Evolutionary conservation across 1,284 basidiomycete genomes (phyloP), one percentile per base, ranked within the genome.

Genomic region (Exsudoporus floridanus): DNA sequence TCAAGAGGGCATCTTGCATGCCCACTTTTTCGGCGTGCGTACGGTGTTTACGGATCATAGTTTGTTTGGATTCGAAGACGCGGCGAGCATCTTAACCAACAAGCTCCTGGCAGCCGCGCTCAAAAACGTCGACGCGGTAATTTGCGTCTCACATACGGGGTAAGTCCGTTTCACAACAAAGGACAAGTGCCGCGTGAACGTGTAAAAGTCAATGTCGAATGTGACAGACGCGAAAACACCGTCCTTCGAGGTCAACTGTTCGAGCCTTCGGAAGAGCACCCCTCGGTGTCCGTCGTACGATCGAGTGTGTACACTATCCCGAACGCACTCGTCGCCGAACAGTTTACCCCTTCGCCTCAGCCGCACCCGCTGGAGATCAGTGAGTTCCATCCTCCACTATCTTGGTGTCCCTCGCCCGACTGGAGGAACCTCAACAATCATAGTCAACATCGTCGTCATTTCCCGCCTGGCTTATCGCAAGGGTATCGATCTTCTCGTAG

Each of bases 71-170:
- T 94, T 99, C 61, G 93, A 92, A 41, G 95, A 98, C 64, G 94
- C 94, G 16, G 94, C 94, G 0, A 94, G 94, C 62, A 95, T 99
- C 44, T 74, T 98, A 58, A 98, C 97, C 6, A 99, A 99, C 76
- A 99, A 99, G 70, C 79, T 99, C 35, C 76, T 99, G 27, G 88
- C 85, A 13, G 92, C 84, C 14, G 89, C 88, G 1, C 74, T 99
- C 61, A 83, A 87, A 57, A 95, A 96, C 68, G 90, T 95, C 0
- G 96, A 98, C 59, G 92, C 88, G 0, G 92, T 92, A 0, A 94
- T 98, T 31, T 98, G 94, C 64, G 97, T 99, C 44, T 95, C 92
- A n/a, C 91, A 99, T 71, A 98, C 94, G 0, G 94, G 94, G 92
- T 92, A 64, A 60, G 81, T 70, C 14, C 2, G 9, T 13, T 30